Evolutionary conservation across 2,329 filamentous ascomycete species (phyloP), one percentile per base, ranked within the genome.

Genomic region (Sclerotinia minor): DNA sequence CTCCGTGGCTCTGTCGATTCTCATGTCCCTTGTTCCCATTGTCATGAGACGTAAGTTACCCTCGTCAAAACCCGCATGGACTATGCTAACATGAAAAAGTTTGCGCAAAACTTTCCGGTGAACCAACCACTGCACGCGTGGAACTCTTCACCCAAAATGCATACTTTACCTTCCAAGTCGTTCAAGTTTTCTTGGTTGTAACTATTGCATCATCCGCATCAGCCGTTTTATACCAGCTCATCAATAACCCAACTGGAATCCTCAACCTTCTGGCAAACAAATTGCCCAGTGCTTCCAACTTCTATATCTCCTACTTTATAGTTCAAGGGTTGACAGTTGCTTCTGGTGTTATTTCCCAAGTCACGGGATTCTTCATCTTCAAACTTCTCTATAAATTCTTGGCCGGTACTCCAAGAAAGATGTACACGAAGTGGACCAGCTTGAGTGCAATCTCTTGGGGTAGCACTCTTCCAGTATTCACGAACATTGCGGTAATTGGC

Each of bases 301-400:
- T 98, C 77, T 99, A 97, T 79, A 89, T 98, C 26, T 92, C 90
- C 0, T 99, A 98, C 80, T 96, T 99, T 72, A 87, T 98, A 44
- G 86, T 99, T 3, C 95, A 98, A 79, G 96, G 94, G 45, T 79
- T 98, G 68, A 89, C 89, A 1, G 88, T 94, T 70, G 90, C 92
- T 4, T 85, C 92, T 0, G 86, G 89, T 58, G 85, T 91, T 1
- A 79, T 98, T 6, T 83, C 96, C 2, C 92, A 96, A 73, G 84
- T 91, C 58, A 82, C 80, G 26, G 92, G 92, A 21, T 84, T 98
- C 63, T 79, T 94, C 58, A 79, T 96, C 41, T 91, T 90, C 76
- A 87, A 87, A 63, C 76, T 96, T 7, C 81, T 94, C 58, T 92
- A 93, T 78, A 90, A 87, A 73, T 82, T 92, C 70, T 82, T 96